These are phyloP conservation scores for Penicillium pulvis DNA, from an alignment of 495 filamentous ascomycete genomes.

Conservation along the genomic window DNA sequence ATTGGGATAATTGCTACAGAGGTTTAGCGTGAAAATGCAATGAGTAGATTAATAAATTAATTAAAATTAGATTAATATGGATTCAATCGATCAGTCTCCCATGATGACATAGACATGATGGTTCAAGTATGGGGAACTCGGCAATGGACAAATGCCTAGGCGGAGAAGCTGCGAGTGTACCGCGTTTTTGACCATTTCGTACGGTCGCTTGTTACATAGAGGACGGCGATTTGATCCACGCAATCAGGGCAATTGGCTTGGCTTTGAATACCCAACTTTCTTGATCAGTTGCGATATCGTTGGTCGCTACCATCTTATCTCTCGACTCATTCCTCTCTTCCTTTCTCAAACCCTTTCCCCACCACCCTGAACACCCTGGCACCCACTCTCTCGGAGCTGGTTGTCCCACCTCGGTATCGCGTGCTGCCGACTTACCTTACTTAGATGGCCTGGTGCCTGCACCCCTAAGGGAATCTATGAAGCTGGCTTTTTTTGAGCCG, in stretches of 20 bases:
- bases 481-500: conserved; percentile 6
- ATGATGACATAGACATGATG: conserved; percentile 6
- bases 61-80: neutral
- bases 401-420: conserved; percentile 34
- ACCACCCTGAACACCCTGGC: conserved; percentile 5
- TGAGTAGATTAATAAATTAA: too few relatives aligned
- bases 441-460: conserved; percentile 38
- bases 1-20: neutral
- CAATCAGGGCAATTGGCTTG: conserved; percentile 34
- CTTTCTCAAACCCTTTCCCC: conserved; percentile 8
- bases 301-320: neutral
- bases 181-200: conserved; percentile 14
- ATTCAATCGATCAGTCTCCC: neutral
- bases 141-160: conserved; percentile 3
- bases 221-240: conserved; percentile 21
- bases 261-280: conserved; percentile 35
- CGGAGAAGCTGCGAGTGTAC: conserved; percentile 9
- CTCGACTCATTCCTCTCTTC: neutral
- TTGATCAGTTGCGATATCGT: conserved; percentile 4
- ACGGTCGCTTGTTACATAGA: conserved; percentile 21
- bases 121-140: conserved; percentile 6
- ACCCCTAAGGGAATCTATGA: conserved; percentile 23
- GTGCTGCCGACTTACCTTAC: conserved; percentile 28
- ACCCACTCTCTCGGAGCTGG: conserved; percentile 16
- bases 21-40: too few relatives aligned